A percentile compares a stretch with the other conserved stretches of the same genome.
These are phyloP conservation scores for Hirschfeldia incana DNA, from an alignment of 345 rosid species.

Conservation along the genomic window DNA sequence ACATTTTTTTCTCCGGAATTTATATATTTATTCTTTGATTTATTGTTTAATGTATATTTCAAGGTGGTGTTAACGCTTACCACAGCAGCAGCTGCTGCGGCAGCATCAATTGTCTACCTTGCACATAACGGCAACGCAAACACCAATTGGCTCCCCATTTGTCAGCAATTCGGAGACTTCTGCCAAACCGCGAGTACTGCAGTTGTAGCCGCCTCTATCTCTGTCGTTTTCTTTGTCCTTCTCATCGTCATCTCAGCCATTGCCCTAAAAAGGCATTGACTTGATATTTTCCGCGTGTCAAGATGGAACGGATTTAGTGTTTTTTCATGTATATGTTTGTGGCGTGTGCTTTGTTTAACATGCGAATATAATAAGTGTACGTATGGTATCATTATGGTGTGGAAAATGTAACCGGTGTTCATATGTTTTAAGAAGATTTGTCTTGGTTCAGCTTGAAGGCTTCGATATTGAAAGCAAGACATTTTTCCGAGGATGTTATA, in stretches of 20 bases:
- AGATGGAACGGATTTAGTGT: background rate
- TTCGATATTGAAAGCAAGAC: background rate
- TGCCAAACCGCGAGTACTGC: constrained; percentile 70
- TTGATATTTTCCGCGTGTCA: background rate
- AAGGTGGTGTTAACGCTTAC: constrained; percentile 65
- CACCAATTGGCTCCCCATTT: constrained; percentile 78
- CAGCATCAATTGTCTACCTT: constrained; percentile 70
- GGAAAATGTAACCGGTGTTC: constrained; percentile 15
- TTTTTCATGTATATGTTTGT: constrained; percentile 8
- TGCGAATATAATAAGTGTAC: background rate
- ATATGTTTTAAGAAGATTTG: constrained; percentile 1
- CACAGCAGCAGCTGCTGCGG: constrained; percentile 56
- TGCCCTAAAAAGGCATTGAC: constrained; percentile 52
- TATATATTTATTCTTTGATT: background rate
- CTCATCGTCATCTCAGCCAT: constrained; percentile 61
- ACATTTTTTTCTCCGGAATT: too few species aligned
- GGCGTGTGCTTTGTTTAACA: constrained; percentile 29
- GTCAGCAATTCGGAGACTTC: constrained; percentile 81
- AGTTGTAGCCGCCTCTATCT: constrained; percentile 64
- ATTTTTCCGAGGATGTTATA: background rate
- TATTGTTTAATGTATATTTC: background rate
- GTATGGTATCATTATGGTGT: constrained; percentile 23
- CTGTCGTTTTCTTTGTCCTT: constrained; percentile 46
- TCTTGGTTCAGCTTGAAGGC: background rate
- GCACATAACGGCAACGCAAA: constrained; percentile 78